phyloP scores from a whole-genome alignment of 2,329 filamentous ascomycete species.

The Clonostachys sp. region DNA sequence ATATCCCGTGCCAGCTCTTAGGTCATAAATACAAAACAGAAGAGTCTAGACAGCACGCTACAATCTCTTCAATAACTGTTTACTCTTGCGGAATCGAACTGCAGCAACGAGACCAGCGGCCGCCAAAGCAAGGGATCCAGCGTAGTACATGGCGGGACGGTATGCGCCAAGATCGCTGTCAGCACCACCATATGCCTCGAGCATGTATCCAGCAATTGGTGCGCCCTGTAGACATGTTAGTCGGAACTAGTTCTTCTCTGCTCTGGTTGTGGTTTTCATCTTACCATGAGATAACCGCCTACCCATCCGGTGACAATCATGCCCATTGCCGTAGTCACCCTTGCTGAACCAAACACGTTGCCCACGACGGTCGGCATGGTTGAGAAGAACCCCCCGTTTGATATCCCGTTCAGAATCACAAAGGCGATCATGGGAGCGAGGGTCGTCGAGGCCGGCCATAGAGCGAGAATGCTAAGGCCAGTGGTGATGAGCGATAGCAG shows the following conservation, averaged over 20 bases:
- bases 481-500: constrained; percentile 44
- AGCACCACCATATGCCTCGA: constrained; percentile 49
- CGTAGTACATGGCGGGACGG: constrained; percentile 58
- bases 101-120: constrained; percentile 34
- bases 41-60: no score
- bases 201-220: constrained; percentile 56
- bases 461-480: constrained; percentile 51
- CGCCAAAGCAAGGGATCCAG: constrained; percentile 44
- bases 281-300: constrained; percentile 55
- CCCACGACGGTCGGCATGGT: constrained; percentile 60
- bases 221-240: constrained; percentile 30
- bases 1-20: no score
- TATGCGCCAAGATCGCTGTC: constrained; percentile 45
- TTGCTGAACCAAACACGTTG: constrained; percentile 51
- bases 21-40: no score
- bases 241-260: neutral
- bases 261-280: constrained; percentile 7
- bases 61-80: constrained; percentile 15
- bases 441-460: constrained; percentile 55
- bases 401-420: constrained; percentile 53
- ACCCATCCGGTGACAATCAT: constrained; percentile 60
- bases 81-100: constrained; percentile 35
- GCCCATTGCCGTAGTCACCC: constrained; percentile 52
- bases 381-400: constrained; percentile 60
- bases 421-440: constrained; percentile 51